Evolutionary conservation across 495 filamentous ascomycete species (phyloP).

Genomic region (Stereocaulon alpinum): DNA sequence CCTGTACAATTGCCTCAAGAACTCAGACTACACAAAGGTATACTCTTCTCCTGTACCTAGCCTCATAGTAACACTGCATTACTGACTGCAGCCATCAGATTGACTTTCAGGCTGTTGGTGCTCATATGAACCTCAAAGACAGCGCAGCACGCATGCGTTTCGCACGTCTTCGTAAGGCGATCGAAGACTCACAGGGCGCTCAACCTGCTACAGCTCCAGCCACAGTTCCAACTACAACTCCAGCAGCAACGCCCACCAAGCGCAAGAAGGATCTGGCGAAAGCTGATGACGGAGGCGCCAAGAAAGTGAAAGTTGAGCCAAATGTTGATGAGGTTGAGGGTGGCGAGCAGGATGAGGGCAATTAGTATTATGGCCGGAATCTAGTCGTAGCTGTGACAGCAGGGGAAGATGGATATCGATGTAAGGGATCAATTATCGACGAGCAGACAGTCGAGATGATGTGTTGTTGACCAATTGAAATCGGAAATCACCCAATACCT

Average conservation of each 20-base stretch:
- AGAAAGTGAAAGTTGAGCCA: neutral
- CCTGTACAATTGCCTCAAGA: slow-evolving; percentile 31
- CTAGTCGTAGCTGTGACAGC: too few species aligned
- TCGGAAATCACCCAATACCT: too few species aligned
- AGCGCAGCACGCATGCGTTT: slow-evolving; percentile 33
- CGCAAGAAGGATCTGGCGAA: neutral
- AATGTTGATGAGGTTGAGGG: neutral
- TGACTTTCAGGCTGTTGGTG: slow-evolving; percentile 29
- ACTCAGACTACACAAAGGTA: slow-evolving; percentile 28
- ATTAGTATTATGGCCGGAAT: too few species aligned
- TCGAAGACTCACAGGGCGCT: slow-evolving; percentile 19
- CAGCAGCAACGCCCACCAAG: neutral
- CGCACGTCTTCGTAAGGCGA: slow-evolving; percentile 27
- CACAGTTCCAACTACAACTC: neutral
- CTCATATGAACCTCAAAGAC: slow-evolving; percentile 25
- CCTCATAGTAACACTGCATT: neutral
- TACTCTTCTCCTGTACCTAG: neutral
- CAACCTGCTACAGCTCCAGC: neutral
- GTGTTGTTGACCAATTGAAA: too few species aligned
- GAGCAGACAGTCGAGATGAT: neutral
- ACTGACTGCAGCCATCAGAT: slow-evolving; percentile 22
- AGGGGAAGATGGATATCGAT: too few species aligned
- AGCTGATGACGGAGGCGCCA: neutral
- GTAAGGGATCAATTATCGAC: too few species aligned
- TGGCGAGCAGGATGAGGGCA: too few species aligned